Base-by-base conservation (phyloP, 768 basidiomycete species). In the Dioszegia hungarica region DNA sequence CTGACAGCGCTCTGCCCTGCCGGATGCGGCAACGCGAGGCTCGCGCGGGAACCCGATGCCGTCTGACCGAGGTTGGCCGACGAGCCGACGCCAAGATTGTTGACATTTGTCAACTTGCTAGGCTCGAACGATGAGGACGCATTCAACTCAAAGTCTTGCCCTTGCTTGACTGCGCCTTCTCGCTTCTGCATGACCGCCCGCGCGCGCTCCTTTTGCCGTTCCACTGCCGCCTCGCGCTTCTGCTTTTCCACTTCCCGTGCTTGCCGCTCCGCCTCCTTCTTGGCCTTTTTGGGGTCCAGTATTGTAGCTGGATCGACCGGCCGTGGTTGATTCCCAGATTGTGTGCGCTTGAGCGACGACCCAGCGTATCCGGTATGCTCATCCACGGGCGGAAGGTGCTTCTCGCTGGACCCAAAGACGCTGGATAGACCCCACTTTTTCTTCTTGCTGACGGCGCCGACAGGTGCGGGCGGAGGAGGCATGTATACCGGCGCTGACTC, bases 131-230 rank as follows among this genome's bases (percentile, higher is more conserved):
- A 14, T 2, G 31, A 11, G 2, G 47, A 34, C 8, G 47, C 47
- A 19, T 49, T 24, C 12, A 12, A 12, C 22, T 43, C 49, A 24
- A 51, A 38, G 36, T 51, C 49, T 20, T 25, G 12, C 37, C 34
- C 34, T 33, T 51, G 34, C 2, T 38, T 25, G 25, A 37, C 39
- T 4, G 24, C 25, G 2, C 34, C 49, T 58, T 83, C 85, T 62
- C 89, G 86, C 79, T 93, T 94, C 68, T 86, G 83, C 85, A 93
- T 87, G 76, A 94, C 91, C 40, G 89, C 90, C 53, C 91, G 84
- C 17, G 91, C 89, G 75, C 91, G 87, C 67, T 95, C 92, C 66
- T 85, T 84, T 60, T 89, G 85, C 70, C 79, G 85, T 66, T 84
- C 84, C 74, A 86, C 84, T 17, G 82, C 84, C 60, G 88, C 80